These are phyloP conservation scores for Taphrina deformans DNA, from an alignment of 1,139 yeast species.

Conservation along the genomic window DNA sequence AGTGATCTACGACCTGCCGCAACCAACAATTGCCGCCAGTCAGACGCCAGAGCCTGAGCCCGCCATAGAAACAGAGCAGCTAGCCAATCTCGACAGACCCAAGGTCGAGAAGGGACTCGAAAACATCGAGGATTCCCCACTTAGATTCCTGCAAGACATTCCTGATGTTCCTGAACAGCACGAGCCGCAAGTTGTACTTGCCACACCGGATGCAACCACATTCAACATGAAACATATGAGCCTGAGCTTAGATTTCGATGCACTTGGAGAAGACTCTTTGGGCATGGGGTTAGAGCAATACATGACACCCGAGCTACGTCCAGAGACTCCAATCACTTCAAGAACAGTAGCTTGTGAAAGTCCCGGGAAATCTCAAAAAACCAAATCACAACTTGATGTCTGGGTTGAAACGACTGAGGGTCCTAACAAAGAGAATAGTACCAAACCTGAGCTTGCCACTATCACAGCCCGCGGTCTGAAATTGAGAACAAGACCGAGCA, in stretches of 20 bases:
- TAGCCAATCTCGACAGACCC: neutral
- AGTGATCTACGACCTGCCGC: neutral
- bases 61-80: too few relatives aligned
- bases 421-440: neutral
- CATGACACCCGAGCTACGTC: slow-evolving; percentile 30
- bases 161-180: neutral
- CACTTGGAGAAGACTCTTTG: neutral
- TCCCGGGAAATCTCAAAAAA: slow-evolving; percentile 1
- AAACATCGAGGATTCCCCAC: neutral
- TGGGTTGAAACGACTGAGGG: slow-evolving; percentile 8
- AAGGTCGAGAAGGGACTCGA: neutral
- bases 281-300: slow-evolving; percentile 26
- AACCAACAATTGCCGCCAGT: neutral
- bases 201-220: neutral
- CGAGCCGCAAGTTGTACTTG: neutral
- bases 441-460: slow-evolving; percentile 20
- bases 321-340: slow-evolving; percentile 31
- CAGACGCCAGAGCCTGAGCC: neutral
- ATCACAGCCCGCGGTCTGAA: slow-evolving; percentile 27
- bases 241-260: neutral
- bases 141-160: slow-evolving; percentile 5
- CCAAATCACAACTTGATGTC: slow-evolving; percentile 1
- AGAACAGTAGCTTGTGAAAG: slow-evolving; percentile 21
- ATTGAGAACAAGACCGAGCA: slow-evolving; percentile 23
- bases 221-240: slow-evolving; percentile 9